phyloP scores from a whole-genome alignment of 768 basidiomycete genomes.

The Boletus subcaerulescens region DNA sequence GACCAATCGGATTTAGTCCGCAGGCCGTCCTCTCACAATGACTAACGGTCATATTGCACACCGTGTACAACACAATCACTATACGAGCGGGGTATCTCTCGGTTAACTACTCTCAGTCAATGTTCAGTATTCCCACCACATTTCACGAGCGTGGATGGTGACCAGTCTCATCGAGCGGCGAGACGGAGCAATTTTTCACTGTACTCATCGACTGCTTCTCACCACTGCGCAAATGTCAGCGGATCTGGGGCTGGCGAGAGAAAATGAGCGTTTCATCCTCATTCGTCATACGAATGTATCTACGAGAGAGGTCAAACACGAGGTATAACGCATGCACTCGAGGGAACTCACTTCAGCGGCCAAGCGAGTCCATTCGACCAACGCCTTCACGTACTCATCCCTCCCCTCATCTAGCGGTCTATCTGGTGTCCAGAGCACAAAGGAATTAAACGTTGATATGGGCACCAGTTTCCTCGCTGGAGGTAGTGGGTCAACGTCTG shows the following conservation, averaged over 20 bases:
- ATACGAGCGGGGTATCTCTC: background rate
- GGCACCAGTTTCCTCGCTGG: constrained; percentile 41
- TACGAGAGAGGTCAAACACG: constrained; percentile 4
- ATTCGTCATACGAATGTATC: constrained; percentile 28
- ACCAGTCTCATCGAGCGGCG: background rate
- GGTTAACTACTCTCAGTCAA: background rate
- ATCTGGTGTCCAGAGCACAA: constrained; percentile 78
- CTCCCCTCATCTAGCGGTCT: constrained; percentile 61
- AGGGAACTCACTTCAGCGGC: constrained; percentile 52
- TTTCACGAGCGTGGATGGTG: background rate
- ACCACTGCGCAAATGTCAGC: background rate
- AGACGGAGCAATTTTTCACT: background rate
- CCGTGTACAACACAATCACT: background rate
- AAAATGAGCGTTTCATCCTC: background rate
- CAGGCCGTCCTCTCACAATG: background rate
- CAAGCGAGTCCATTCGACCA: constrained; percentile 70
- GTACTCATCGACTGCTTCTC: background rate
- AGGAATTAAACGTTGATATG: constrained; percentile 55
- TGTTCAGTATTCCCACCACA: background rate
- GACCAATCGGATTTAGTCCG: background rate
- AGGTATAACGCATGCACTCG: background rate
- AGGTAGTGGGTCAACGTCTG: background rate
- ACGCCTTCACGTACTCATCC: constrained; percentile 68
- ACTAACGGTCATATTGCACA: background rate
- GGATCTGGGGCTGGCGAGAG: background rate